Base-by-base conservation (phyloP, 2,329 filamentous ascomycete genomes). In the Phyllosticta paracitricarpa region DNA sequence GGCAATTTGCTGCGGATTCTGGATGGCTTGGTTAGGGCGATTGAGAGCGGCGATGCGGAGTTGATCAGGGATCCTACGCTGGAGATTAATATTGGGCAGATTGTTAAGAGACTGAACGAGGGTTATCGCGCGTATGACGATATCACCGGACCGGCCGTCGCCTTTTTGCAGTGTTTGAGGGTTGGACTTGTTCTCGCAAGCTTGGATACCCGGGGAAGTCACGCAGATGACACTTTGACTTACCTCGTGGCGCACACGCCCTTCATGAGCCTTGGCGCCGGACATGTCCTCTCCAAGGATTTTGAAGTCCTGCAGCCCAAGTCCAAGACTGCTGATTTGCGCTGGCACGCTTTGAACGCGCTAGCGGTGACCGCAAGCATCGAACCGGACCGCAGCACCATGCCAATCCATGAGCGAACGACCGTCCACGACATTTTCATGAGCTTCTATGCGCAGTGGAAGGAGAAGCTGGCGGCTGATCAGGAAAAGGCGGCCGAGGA, bases 101-200 rank as follows among this genome's bases (percentile, higher is more conserved):
- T 96, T 51, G 83, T 89, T 57, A 78, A 81, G 59, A 84, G 92
- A 54, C 80, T 99, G 7, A 81, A 80, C 1, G 79, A 83, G 30
- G 81, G 85, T 40, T 95, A 91, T 69, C 82, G 85, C 51, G 85
- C 85, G 14, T 97, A 97, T 68, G 89, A 91, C 63, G 94, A 99
- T 69, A 84, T 97, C 66, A 89, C 88, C 0, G 80, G 83, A 54
- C 92, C 91, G 3, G 82, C 91, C 10, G 80, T 91, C 54, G 89
- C 88, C 58, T 88, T 97, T 65, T 78, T 97, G 53, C 85, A 88
- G 62, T 89, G 89, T 66, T 77, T 97, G 9, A 84, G 88, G 65
- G 78, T 96, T 63, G 92, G 91, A 2, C 74, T 95, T 33, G 87
- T 84, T 0, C 74, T 95, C 48, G 82, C 79, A 26, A 33, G 9